Conservation (phyloP, 2,329 filamentous ascomycete species). For the Colletotrichum tropicicola region DNA sequence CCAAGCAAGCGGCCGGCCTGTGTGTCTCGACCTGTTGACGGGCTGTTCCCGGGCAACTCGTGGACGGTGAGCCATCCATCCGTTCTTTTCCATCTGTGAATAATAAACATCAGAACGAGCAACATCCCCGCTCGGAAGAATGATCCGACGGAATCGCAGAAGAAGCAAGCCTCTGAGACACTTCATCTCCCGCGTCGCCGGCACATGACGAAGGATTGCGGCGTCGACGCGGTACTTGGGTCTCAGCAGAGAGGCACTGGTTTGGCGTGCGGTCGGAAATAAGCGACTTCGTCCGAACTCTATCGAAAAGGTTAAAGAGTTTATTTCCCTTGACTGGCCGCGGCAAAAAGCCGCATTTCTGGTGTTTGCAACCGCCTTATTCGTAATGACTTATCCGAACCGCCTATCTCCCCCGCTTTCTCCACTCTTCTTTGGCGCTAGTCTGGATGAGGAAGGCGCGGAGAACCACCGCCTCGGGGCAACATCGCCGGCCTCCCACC, state of each 20-base stretch:
- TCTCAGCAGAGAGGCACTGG: too few species aligned
- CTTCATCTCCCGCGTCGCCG: not conserved
- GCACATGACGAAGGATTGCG: not conserved
- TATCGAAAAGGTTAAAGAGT: constrained; percentile 28
- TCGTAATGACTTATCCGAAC: not conserved
- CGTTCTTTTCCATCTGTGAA: not conserved
- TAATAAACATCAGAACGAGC: too few species aligned
- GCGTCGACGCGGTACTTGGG: not conserved
- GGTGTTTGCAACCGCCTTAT: not conserved
- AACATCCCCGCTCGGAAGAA: too few species aligned
- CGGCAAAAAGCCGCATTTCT: not conserved
- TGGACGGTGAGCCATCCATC: not conserved
- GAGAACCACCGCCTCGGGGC: constrained; percentile 2
- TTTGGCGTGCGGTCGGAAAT: not conserved
- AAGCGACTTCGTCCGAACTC: constrained; percentile 20
- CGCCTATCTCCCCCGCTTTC: constrained; percentile 25
- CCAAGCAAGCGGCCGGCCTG: constrained; percentile 12
- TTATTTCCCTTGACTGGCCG: too few species aligned
- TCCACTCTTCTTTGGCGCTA: not conserved
- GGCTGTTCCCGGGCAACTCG: not conserved
- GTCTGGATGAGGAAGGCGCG: constrained; percentile 12
- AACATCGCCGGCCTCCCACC: not conserved
- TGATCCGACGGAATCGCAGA: too few species aligned
- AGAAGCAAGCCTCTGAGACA: not conserved
- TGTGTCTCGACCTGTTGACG: not conserved